These are phyloP conservation scores for Lenzites betulinus DNA, from an alignment of 768 basidiomycete genomes.

Conservation along the genomic window DNA sequence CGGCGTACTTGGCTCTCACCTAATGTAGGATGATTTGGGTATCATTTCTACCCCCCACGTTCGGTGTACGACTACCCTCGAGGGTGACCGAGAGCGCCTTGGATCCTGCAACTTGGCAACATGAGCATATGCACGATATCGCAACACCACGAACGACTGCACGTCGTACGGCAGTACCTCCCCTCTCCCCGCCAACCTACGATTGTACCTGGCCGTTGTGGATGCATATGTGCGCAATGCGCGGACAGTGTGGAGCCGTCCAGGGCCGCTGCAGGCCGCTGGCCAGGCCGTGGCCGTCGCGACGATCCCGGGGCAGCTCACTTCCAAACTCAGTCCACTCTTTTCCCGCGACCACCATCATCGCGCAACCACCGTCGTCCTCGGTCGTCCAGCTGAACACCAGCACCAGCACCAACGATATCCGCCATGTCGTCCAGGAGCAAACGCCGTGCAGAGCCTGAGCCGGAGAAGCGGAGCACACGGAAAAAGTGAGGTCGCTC, in stretches of 20 bases:
- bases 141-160: background rate
- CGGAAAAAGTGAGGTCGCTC: conserved; percentile 35
- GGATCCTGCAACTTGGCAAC: background rate
- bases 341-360: conserved; percentile 10
- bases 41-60: no score
- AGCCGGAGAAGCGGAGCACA: conserved; percentile 32
- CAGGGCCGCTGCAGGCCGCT: background rate
- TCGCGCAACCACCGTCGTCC: background rate
- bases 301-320: conserved; percentile 6
- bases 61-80: no score
- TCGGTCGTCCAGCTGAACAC: background rate
- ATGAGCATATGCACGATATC: background rate
- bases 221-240: conserved; percentile 5
- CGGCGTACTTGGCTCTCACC: no score
- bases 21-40: no score
- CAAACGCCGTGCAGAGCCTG: conserved; percentile 37
- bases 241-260: background rate
- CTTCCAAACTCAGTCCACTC: background rate
- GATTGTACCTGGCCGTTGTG: conserved; percentile 3
- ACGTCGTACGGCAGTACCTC: background rate
- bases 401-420: background rate
- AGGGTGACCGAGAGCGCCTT: no score
- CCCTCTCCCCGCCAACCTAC: background rate
- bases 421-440: conserved; percentile 30
- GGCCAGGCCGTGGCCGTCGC: background rate